Evolutionary conservation across 306 rosid species (phyloP).

Genomic region (Luffa aegyptiaca): DNA sequence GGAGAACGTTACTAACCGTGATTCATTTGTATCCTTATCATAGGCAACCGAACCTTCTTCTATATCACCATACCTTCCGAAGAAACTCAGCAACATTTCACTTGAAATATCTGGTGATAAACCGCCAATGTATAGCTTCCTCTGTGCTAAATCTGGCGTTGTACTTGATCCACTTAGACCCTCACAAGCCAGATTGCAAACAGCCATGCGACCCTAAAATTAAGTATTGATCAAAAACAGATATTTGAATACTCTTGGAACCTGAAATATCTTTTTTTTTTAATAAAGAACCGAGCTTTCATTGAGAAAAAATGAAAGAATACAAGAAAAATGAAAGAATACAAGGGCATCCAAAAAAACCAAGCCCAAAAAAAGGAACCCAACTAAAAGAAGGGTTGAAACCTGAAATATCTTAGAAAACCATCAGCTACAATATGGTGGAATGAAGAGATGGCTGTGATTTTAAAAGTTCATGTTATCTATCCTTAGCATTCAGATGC

Average conservation of each 20-base stretch:
- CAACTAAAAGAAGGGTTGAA: background rate
- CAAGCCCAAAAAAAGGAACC: no score
- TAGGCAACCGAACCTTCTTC: conserved; percentile 89
- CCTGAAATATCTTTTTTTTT: background rate
- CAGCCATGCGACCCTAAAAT: conserved; percentile 59
- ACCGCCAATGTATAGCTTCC: conserved; percentile 76
- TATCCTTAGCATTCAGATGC: background rate
- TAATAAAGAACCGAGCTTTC: no score
- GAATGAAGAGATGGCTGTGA: background rate
- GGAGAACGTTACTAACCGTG: conserved; percentile 29
- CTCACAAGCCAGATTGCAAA: conserved; percentile 65
- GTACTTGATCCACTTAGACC: conserved; percentile 51
- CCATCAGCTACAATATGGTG: background rate
- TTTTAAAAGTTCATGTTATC: background rate
- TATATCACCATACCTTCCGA: conserved; percentile 56
- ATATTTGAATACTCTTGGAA: background rate
- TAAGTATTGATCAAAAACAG: background rate
- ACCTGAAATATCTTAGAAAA: background rate
- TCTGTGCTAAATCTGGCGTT: conserved; percentile 48
- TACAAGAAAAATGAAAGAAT: no score
- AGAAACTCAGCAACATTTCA: conserved; percentile 51
- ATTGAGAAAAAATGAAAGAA: no score
- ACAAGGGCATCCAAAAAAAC: no score
- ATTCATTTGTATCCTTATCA: conserved; percentile 62
- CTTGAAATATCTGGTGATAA: conserved; percentile 63